Evolutionary conservation across 2,329 filamentous ascomycete species (phyloP), one percentile per base, ranked within the genome.

Genomic region (Emmonsia crescens): DNA sequence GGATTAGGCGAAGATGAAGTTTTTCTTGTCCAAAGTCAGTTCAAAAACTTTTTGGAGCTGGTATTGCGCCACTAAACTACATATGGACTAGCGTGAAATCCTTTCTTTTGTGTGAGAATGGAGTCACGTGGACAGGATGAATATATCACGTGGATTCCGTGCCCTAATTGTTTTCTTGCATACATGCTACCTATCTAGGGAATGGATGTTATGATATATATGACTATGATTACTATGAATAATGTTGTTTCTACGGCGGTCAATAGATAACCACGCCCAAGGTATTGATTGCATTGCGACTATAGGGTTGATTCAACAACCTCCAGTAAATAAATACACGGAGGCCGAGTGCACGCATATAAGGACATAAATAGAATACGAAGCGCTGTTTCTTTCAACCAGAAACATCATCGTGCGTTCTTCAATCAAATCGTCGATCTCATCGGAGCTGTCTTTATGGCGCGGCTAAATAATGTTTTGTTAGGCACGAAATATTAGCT

Each of bases 21-120:
- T 54, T 54, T 33, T 54, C n/a, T n/a, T 33, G 2, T 19, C 33
- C n/a, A 27, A 40, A 56, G n/a, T n/a, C 38, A 33, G 24, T 31
- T 44, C 19, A 24, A 46, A 46, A 57, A 57, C 46, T 40, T 57
- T 57, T 57, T 46, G 56, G 56, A 57, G 55, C 55, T 57, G 12
- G 40, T 3, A 5, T 31, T 5, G 2, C 3, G 33, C 16, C 24
- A 4, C 56, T 57, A 57, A 38, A 10, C 27, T 21, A 16, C 4
- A 57, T 57, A 8, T 3, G 9, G 40, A 33, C 40, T 57, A 44
- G 55, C 21, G 21, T 8, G 21, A 5, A 5, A 16, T 14, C 1
- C 12, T 57, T 52, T 5, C 19, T n/a, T n/a, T n/a, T n/a, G n/a
- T n/a, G n/a, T n/a, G n/a, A n/a, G n/a, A n/a, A n/a, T n/a, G n/a